These are phyloP conservation scores for Euphrasia confusa DNA, from an alignment of 257 asterid species.

Conservation along the genomic window DNA sequence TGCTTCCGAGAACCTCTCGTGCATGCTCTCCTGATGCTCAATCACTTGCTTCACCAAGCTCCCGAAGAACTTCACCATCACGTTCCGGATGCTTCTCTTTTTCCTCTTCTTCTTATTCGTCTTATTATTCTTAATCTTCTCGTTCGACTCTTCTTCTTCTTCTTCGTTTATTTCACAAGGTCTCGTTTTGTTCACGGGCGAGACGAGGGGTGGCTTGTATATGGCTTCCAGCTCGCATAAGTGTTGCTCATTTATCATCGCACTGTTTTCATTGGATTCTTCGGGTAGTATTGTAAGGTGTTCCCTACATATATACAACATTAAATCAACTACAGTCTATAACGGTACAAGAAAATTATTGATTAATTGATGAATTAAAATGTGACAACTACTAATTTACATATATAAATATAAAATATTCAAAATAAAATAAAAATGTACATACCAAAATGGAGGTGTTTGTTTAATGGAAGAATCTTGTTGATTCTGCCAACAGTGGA, in stretches of 20 bases:
- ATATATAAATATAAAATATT: not conserved
- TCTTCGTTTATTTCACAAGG: too few relatives aligned
- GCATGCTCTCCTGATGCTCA: conserved; percentile 32
- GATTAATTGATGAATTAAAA: too few relatives aligned
- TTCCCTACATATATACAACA: conserved; percentile 11
- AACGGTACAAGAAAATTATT: not conserved
- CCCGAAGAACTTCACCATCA: conserved; percentile 30
- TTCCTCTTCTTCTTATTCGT: conserved; percentile 24
- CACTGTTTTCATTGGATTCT: not conserved
- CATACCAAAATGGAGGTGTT: conserved; percentile 32
- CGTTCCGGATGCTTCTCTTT: not conserved
- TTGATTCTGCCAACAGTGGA: conserved; percentile 37
- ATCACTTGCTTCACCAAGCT: conserved; percentile 29
- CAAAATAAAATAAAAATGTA: conserved; percentile 15
- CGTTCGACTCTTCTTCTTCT: too few relatives aligned
- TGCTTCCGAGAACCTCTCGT: conserved; percentile 26
- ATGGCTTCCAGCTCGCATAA: conserved; percentile 46
- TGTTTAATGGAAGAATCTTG: conserved; percentile 37
- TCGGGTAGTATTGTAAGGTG: not conserved
- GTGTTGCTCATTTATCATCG: not conserved
- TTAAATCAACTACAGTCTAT: not conserved
- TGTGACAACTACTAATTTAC: too few relatives aligned
- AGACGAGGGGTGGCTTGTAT: conserved; percentile 16
- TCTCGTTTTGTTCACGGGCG: not conserved
- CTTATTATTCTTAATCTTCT: not conserved